Conservation (phyloP, 345 rosid genomes). For the Camelina laxa region DNA sequence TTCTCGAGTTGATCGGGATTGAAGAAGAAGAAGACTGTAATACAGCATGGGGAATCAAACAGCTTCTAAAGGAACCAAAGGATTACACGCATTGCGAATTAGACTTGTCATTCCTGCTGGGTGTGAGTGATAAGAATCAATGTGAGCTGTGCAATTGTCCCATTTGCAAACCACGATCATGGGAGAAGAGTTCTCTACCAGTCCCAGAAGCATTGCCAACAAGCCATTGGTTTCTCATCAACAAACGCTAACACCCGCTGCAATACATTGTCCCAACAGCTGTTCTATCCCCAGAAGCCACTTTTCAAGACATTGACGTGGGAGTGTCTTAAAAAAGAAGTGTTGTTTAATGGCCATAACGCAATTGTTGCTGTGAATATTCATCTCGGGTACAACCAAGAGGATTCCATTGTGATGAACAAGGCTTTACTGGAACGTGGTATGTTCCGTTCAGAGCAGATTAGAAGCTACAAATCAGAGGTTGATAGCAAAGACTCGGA, state of each 20-base stretch:
- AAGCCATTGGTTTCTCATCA: conserved; percentile 88
- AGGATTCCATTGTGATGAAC: conserved; percentile 93
- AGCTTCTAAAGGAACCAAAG: too few species aligned
- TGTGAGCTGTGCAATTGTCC: conserved; percentile 56
- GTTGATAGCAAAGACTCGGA: conserved; percentile 78
- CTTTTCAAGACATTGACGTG: conserved; percentile 77
- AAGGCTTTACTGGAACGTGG: conserved; percentile 89
- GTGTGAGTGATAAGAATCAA: too few species aligned
- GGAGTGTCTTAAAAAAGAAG: conserved; percentile 70
- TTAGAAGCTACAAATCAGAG: conserved; percentile 90
- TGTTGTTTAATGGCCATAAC: conserved; percentile 85
- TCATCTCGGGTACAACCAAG: conserved; percentile 93
- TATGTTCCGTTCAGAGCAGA: conserved; percentile 87
- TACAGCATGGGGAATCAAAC: conserved; percentile 34
- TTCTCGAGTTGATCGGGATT: conserved; percentile 63
- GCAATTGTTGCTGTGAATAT: conserved; percentile 95
- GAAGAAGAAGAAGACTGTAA: conserved; percentile 95
- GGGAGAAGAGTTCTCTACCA: conserved; percentile 91
- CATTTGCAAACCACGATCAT: conserved; percentile 90
- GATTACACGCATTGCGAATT: too few species aligned
- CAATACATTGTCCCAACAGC: conserved; percentile 76
- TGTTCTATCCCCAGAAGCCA: conserved; percentile 88
- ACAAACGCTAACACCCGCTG: conserved; percentile 83
- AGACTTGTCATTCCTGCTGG: too few species aligned
- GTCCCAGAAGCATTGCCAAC: conserved; percentile 89